These are phyloP conservation scores for Venturia pyrina DNA, from an alignment of 2,329 filamentous ascomycete species.

Conservation along the genomic window DNA sequence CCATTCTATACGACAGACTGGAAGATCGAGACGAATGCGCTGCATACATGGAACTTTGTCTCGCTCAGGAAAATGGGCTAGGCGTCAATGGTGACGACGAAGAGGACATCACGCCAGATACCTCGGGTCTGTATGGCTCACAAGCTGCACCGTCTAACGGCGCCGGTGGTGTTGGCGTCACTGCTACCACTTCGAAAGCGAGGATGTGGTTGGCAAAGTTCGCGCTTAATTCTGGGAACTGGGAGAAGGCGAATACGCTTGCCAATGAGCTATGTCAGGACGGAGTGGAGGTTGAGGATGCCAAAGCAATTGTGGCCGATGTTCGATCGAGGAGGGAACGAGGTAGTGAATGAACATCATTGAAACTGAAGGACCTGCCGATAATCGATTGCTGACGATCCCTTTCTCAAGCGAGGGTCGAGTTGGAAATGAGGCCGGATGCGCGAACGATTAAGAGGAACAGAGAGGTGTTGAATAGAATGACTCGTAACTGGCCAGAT, in stretches of 20 bases:
- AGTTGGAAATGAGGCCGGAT: background rate
- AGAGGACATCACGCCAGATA: slow-evolving; percentile 19
- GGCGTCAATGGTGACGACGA: slow-evolving; percentile 23
- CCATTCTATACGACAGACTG: slow-evolving; percentile 74
- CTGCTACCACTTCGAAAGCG: slow-evolving; percentile 81
- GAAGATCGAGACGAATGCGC: slow-evolving; percentile 71
- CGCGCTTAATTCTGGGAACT: slow-evolving; percentile 67
- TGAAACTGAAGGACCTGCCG: background rate
- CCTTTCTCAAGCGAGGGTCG: background rate
- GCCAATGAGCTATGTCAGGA: slow-evolving; percentile 91
- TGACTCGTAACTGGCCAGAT: background rate
- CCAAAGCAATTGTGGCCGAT: slow-evolving; percentile 83
- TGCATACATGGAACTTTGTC: slow-evolving; percentile 89
- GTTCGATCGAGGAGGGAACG: slow-evolving; percentile 64
- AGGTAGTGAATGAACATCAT: background rate
- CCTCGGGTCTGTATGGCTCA: slow-evolving; percentile 20
- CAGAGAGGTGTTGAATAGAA: background rate
- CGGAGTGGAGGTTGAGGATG: slow-evolving; percentile 92
- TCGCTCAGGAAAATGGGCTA: slow-evolving; percentile 77
- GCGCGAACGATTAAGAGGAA: background rate
- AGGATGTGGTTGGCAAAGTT: slow-evolving; percentile 85
- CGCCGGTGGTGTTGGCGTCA: slow-evolving; percentile 79
- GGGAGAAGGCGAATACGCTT: slow-evolving; percentile 64
- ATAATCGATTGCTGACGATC: background rate
- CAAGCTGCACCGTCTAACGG: slow-evolving; percentile 41